phyloP scores from a whole-genome alignment of 1,139 yeast genomes.

The Candida glucosophila region DNA sequence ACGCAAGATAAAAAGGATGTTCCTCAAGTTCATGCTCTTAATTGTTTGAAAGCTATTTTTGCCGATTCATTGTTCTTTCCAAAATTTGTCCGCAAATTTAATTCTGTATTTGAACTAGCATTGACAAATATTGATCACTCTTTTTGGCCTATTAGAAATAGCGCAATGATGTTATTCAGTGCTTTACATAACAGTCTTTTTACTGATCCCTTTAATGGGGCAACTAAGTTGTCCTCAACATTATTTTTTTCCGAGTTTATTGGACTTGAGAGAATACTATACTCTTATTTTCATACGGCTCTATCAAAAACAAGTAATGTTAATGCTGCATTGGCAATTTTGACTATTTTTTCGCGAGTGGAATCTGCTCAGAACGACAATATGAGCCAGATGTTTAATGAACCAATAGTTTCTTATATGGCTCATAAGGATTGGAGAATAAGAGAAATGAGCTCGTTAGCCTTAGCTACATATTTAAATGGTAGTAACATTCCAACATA shows the following conservation, averaged over 20 bases:
- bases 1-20: constrained; percentile 55
- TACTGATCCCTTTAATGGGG: too few relatives aligned
- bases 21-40: constrained; percentile 91
- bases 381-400: constrained; percentile 40
- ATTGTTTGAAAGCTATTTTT: constrained; percentile 69
- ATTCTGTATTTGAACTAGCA: constrained; percentile 51
- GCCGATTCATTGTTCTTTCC: constrained; percentile 57
- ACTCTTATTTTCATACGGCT: too few relatives aligned
- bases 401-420: constrained; percentile 38
- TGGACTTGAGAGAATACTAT: constrained; percentile 42
- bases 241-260: constrained; percentile 61
- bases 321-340: constrained; percentile 24
- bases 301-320: constrained; percentile 17
- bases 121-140: constrained; percentile 54
- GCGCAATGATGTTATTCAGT: constrained; percentile 89
- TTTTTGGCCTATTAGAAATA: constrained; percentile 82
- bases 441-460: constrained; percentile 76
- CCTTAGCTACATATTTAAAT: constrained; percentile 45
- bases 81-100: constrained; percentile 44
- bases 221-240: constrained; percentile 47
- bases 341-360: constrained; percentile 62
- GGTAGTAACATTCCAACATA: constrained; percentile 12
- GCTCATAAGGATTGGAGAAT: constrained; percentile 64
- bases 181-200: constrained; percentile 73
- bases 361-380: constrained; percentile 44